phyloP scores from a whole-genome alignment of 78 protist species.

The Dictyostelium intermedium region DNA sequence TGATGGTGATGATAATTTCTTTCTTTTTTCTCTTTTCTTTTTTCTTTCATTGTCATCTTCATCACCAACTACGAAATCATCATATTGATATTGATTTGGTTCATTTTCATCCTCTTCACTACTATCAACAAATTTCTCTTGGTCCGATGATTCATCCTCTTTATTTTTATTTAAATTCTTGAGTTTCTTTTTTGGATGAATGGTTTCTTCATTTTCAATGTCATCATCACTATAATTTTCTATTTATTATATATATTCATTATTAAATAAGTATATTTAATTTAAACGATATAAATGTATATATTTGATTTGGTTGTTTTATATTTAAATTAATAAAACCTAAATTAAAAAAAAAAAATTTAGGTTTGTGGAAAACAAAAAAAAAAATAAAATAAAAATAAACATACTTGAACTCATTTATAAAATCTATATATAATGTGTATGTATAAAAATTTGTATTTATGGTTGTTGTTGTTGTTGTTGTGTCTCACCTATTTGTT shows the following conservation, averaged over 20 bases:
- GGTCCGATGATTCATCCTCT: not conserved
- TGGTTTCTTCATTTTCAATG: not conserved
- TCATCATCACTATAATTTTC: slow-evolving; percentile 69
- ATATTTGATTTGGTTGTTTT: not conserved
- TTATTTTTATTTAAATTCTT: not conserved
- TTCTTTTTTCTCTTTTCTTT: not conserved
- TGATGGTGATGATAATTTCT: not conserved
- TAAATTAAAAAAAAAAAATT: too few species aligned
- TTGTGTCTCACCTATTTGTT: not conserved
- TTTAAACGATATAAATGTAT: too few species aligned
- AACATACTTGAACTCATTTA: slow-evolving; percentile 15
- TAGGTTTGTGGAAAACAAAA: too few species aligned
- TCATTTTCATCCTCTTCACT: slow-evolving; percentile 72
- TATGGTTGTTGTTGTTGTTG: not conserved
- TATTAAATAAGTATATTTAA: not conserved
- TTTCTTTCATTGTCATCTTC: not conserved
- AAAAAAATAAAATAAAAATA: not conserved
- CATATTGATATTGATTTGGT: slow-evolving; percentile 37
- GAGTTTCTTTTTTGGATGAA: not conserved
- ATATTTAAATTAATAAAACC: too few species aligned
- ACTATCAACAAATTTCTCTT: slow-evolving; percentile 12
- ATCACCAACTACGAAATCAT: slow-evolving; percentile 42
- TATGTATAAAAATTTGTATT: not conserved
- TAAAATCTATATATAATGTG: not conserved
- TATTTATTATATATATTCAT: not conserved